These are phyloP conservation scores for Solanum neorickii DNA, from an alignment of 257 asterid genomes.

Conservation along the genomic window DNA sequence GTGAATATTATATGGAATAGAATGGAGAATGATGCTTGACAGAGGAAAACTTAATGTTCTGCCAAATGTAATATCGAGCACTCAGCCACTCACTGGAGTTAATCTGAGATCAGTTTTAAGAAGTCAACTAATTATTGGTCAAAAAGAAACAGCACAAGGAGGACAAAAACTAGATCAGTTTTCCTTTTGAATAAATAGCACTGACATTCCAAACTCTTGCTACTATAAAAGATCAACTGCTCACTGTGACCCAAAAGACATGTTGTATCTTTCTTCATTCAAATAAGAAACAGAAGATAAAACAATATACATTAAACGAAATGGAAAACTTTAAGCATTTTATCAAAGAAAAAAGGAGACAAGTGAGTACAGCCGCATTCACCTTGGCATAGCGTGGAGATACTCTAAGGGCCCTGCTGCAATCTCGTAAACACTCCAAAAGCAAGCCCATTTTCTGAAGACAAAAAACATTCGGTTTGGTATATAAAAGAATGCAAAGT, in stretches of 20 bases:
- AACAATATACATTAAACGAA: background rate
- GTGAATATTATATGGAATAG: background rate
- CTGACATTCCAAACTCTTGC: background rate
- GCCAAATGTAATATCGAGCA: background rate
- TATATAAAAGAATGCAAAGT: background rate
- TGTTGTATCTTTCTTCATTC: background rate
- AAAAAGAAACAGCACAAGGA: background rate
- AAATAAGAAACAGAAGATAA: background rate
- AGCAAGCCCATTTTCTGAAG: constrained; percentile 69
- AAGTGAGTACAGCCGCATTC: background rate
- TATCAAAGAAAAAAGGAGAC: background rate
- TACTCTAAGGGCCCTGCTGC: constrained; percentile 48
- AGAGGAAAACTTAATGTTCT: background rate
- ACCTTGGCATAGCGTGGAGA: constrained; percentile 79
- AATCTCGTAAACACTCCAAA: constrained; percentile 63
- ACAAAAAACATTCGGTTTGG: background rate
- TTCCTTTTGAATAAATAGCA: background rate
- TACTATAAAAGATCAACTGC: background rate
- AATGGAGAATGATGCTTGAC: background rate
- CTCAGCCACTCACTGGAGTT: background rate
- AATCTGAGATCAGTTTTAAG: background rate
- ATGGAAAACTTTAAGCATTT: background rate
- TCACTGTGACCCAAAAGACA: background rate
- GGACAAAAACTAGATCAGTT: background rate
- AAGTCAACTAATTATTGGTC: background rate